Evolutionary conservation across 2,329 filamentous ascomycete species (phyloP).

Genomic region (Pseudogymnoascus sp.): DNA sequence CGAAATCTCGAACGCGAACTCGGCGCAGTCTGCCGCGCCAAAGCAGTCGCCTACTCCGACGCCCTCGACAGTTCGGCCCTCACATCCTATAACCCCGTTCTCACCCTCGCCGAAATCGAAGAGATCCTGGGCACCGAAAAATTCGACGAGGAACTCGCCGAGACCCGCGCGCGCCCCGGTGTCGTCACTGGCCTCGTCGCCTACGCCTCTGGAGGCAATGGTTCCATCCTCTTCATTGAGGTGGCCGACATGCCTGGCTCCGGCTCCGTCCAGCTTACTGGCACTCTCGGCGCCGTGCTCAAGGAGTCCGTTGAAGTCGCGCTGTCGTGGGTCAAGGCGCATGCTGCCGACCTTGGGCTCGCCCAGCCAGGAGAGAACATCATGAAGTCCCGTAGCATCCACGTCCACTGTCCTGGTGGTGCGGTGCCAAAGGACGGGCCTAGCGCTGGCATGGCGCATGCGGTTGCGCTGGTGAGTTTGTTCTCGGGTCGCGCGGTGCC

Average conservation of each 20-base stretch:
- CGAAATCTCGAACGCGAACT: slow-evolving; percentile 94
- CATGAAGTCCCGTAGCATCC: slow-evolving; percentile 88
- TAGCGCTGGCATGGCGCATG: slow-evolving; percentile 85
- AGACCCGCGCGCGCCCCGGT: slow-evolving; percentile 72
- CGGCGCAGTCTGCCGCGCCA: slow-evolving; percentile 85
- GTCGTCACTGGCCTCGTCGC: slow-evolving; percentile 95
- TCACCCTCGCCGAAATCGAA: slow-evolving; percentile 76
- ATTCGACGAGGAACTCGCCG: slow-evolving; percentile 92
- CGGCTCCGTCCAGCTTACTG: slow-evolving; percentile 87
- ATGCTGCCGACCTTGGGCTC: slow-evolving; percentile 83
- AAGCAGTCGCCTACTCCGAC: slow-evolving; percentile 91
- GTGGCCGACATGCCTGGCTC: slow-evolving; percentile 93
- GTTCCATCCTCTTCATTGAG: slow-evolving; percentile 96
- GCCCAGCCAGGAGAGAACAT: slow-evolving; percentile 78
- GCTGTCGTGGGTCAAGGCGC: slow-evolving; percentile 91
- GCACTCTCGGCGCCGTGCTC: slow-evolving; percentile 90
- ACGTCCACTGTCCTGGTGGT: slow-evolving; percentile 91
- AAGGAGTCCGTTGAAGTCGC: slow-evolving; percentile 97
- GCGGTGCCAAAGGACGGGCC: slow-evolving; percentile 91
- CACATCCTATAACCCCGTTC: slow-evolving; percentile 61
- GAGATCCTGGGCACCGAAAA: slow-evolving; percentile 85
- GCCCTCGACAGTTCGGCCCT: slow-evolving; percentile 62
- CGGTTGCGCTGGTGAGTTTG: slow-evolving; percentile 82
- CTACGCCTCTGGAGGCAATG: slow-evolving; percentile 85
- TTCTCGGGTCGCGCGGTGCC: slow-evolving; percentile 81